Base-by-base conservation (phyloP, 306 rosid species). In the Cucumis melo region DNA sequence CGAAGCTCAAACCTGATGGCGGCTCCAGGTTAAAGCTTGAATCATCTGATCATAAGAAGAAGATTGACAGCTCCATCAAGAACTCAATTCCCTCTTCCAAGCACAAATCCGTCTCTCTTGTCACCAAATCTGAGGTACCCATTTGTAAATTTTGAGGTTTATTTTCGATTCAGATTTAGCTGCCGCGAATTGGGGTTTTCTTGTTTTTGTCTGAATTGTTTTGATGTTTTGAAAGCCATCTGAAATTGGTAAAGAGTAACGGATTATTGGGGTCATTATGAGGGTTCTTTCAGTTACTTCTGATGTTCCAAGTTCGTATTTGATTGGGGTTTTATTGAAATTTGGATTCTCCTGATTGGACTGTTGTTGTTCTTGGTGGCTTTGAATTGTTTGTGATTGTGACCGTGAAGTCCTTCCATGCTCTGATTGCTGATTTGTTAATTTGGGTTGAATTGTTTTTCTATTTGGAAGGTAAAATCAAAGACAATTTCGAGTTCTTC, bases 101-200 rank as follows among this genome's bases (percentile, higher is more conserved):
- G 84, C 81, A 77, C 83, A 89, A 86, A 90, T 79, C 88, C 54
- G 83, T 80, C 61, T 75, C 85, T 8, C 65, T 78, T 39, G 74
- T 80, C 66, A 77, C 82, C 54, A 92, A 92, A 88, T 77, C 85
- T 66, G 96, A 87, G 96, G 97, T 92, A 83, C 61, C 53, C 78
- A 67, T 84, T 72, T 64, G 15, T 16, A 1, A 13, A 12, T 19
- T 36, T 51, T 51, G 17, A 79, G 76, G 55, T 70, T 78, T 11
- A 14, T 63, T 76, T 9, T 2, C 38, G 32, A 42, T 80, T 72
- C 77, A 27, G n/a, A 17, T 13, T 73, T 63, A 51, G n/a, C 74
- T 68, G 34, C 10, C 74, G 2, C 76, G 58, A 17, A 41, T 56
- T 15, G 77, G 32, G 67, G 46, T 51, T 71, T 24, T 19, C 5